phyloP scores from a whole-genome alignment of 164 flowering plant genomes.

The Annona squamosa region DNA sequence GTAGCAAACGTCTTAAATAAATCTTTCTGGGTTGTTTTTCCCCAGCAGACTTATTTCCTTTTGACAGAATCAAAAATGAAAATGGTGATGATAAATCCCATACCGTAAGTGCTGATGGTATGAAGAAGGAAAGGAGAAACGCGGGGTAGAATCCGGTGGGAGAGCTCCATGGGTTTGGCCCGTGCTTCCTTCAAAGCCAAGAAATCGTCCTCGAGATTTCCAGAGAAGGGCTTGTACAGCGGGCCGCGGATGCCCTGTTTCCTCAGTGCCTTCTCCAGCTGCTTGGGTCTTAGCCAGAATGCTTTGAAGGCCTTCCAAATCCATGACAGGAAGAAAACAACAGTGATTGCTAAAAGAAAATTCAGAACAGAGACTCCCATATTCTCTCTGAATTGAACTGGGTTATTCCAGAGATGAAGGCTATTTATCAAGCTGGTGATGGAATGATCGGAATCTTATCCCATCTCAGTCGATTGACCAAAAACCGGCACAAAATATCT shows the following conservation, averaged over 20 bases:
- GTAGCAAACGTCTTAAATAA: no score
- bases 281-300: constrained; percentile 14
- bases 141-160: constrained; percentile 15
- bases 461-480: neutral
- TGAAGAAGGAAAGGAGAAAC: constrained; percentile 12
- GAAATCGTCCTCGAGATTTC: constrained; percentile 8
- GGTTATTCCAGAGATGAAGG: neutral
- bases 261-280: constrained; percentile 7
- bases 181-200: constrained; percentile 3
- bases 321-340: neutral
- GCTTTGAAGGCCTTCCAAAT: neutral
- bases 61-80: neutral
- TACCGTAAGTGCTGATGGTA: constrained; percentile 12
- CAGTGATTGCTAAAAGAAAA: neutral
- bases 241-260: constrained; percentile 15
- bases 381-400: constrained; percentile 5
- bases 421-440: no score
- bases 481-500: neutral
- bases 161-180: constrained; percentile 18
- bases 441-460: constrained; percentile 19
- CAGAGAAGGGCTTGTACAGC: constrained; percentile 8
- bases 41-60: no score
- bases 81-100: neutral
- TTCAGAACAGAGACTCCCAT: neutral
- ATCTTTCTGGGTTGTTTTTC: no score